Base-by-base conservation (phyloP, 768 basidiomycete species). In the Tulasnella calospora region DNA sequence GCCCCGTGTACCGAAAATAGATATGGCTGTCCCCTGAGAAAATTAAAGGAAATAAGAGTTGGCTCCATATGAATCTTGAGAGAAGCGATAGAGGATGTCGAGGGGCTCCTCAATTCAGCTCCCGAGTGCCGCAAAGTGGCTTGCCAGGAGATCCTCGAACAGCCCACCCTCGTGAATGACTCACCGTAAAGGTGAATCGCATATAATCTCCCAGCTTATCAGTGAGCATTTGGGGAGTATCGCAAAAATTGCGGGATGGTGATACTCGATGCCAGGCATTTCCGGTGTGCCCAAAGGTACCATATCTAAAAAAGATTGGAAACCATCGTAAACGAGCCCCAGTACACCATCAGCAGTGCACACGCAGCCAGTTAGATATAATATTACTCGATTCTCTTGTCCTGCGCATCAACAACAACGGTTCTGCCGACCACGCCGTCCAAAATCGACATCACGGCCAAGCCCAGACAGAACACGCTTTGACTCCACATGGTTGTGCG, bases 1-100 rank as follows among this genome's bases (percentile, higher is more conserved):
- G 75, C 75, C 75, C 8, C 38, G 9, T 3, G 75, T 76, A 23
- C 75, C 75, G 27, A 70, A 2, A 36, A 76, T 30, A 15, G 47
- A 8, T 10, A 76, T n/a, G 33, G 9, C 67, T 17, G 75, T 76
- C 2, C 75, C 75, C 75, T 76, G 36, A 8, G 10, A n/a, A 9
- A 1, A n/a, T 12, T 0, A 8, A 1, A 3, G 47, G n/a, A 8
- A 8, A n/a, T 8, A 15, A 7, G 8, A 33, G 27, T 71, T 23
- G 51, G 73, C 19, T 30, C 33, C 10, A 47, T 9, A n/a, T 47
- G 9, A 17, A 41, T 15, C 10, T 19, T 7, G 33, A 19, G 30
- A 15, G 13, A 19, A 9, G 44, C 23, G 27, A 44, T 15, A 15
- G 44, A 40, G 3, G 40, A 33, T 36, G 38, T n/a, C 40, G 3